phyloP scores from a whole-genome alignment of 2,329 filamentous ascomycete species.

The Truncatella angustata region DNA sequence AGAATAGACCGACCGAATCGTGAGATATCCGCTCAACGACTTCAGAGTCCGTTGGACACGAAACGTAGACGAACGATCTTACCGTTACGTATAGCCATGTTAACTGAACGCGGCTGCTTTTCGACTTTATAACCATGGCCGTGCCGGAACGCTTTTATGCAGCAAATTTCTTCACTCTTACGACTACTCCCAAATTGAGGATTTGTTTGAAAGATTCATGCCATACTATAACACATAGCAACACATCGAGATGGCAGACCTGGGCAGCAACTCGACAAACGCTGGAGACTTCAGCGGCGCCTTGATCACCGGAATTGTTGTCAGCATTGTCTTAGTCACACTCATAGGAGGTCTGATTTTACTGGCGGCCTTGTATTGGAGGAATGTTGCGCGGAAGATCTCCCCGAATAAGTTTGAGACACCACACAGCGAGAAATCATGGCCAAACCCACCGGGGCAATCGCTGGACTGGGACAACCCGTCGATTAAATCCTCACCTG shows the following conservation, averaged over 20 bases:
- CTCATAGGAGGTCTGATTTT: not conserved
- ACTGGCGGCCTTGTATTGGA: not conserved
- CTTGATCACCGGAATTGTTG: constrained; percentile 1
- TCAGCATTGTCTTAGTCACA: constrained; percentile 1
- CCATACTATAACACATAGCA: not conserved
- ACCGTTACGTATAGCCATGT: not conserved
- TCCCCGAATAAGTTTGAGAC: not conserved
- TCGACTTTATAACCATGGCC: no score
- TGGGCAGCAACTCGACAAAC: not conserved
- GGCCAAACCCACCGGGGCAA: constrained; percentile 5
- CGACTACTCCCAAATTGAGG: no score
- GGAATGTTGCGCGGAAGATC: not conserved
- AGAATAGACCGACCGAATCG: not conserved
- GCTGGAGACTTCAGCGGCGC: not conserved
- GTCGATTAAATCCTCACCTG: not conserved
- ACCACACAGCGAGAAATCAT: constrained; percentile 4
- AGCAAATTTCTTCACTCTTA: not conserved
- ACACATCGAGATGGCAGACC: not conserved
- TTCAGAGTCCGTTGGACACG: not conserved
- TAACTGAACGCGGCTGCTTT: no score
- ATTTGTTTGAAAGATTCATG: no score
- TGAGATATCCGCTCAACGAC: not conserved
- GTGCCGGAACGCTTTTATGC: not conserved
- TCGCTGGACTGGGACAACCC: not conserved
- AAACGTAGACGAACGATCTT: not conserved